Evolutionary conservation across 2,329 filamentous ascomycete species (phyloP).

Genomic region (Apiospora pterosperma): DNA sequence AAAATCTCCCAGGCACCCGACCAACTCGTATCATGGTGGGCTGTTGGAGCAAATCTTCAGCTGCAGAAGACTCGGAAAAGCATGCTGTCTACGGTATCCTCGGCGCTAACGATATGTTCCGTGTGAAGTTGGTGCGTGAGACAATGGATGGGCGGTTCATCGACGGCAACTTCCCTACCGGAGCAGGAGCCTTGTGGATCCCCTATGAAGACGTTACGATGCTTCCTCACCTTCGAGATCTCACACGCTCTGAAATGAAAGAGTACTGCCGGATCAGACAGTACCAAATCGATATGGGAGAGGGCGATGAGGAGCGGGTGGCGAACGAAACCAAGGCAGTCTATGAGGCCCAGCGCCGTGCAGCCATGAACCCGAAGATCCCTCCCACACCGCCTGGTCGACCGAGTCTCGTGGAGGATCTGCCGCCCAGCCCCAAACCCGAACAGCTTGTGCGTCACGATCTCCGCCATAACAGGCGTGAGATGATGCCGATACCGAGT

Average conservation of each 20-base stretch:
- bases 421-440: constrained; percentile 11
- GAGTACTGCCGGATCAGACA: constrained; percentile 62
- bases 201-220: constrained; percentile 59
- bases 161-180: constrained; percentile 57
- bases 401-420: constrained; percentile 16
- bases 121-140: constrained; percentile 58
- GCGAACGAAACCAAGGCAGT: constrained; percentile 52
- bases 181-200: constrained; percentile 61
- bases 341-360: constrained; percentile 45
- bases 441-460: constrained; percentile 23
- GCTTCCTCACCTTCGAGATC: constrained; percentile 48
- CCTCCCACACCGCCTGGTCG: constrained; percentile 10
- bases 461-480: constrained; percentile 40
- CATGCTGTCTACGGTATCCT: constrained; percentile 63
- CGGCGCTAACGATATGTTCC: constrained; percentile 61
- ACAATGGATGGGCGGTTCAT: constrained; percentile 58
- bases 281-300: constrained; percentile 52
- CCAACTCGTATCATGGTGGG: constrained; percentile 58
- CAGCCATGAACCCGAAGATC: constrained; percentile 27
- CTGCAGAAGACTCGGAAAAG: constrained; percentile 43
- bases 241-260: constrained; percentile 56
- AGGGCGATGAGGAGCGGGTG: constrained; percentile 42
- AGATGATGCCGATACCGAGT: constrained; percentile 24
- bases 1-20: constrained; percentile 46
- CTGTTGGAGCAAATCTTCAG: constrained; percentile 55